A percentile compares a stretch with the other conserved stretches of the same genome.
Evolutionary conservation across 2,329 filamentous ascomycete species (phyloP).

Genomic region (Colletotrichum higginsianum): DNA sequence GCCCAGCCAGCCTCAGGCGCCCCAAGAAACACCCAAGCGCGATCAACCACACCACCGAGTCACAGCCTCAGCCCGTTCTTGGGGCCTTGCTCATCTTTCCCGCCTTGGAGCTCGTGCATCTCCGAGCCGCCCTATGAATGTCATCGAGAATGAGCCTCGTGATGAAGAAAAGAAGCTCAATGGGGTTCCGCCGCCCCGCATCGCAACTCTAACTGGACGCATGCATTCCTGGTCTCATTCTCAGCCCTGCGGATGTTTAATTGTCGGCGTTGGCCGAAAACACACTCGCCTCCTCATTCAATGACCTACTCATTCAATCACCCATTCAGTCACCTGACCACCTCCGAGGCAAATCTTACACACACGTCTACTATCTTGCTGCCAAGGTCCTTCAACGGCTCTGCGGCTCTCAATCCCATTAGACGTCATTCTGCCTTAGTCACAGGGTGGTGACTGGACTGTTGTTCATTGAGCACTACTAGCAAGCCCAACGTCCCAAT

Average conservation of each 20-base stretch:
- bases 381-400: background rate
- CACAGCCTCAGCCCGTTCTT: slow-evolving; percentile 14
- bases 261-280: slow-evolving; percentile 1
- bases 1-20: background rate
- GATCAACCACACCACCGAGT: background rate
- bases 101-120: too few relatives aligned
- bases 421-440: background rate
- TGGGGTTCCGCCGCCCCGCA: background rate
- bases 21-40: slow-evolving; percentile 4
- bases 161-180: background rate
- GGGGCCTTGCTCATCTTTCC: background rate
- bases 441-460: background rate
- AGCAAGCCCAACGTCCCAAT: background rate
- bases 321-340: background rate
- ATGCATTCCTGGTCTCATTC: background rate
- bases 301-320: background rate
- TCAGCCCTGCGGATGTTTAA: slow-evolving; percentile 1
- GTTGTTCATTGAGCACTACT: background rate
- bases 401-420: background rate
- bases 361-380: background rate
- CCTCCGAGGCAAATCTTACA: background rate
- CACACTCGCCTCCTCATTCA: background rate
- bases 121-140: background rate
- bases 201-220: background rate
- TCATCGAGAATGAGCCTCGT: background rate